Conservation (phyloP, 2,329 filamentous ascomycete genomes). For the Microdochium nivale region DNA sequence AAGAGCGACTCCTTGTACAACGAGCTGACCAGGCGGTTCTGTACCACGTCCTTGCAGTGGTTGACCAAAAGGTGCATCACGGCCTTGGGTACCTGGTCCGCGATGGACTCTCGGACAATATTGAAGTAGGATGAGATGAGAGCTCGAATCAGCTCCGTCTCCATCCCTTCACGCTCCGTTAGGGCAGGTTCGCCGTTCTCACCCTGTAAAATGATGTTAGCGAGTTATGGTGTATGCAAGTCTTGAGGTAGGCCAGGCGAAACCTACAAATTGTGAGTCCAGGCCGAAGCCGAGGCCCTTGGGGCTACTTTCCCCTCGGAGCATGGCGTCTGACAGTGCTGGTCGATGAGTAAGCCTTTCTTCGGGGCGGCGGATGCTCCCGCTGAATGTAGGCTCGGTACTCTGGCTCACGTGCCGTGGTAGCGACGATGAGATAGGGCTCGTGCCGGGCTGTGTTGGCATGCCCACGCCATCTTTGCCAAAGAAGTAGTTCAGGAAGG, state of each 20-base stretch:
- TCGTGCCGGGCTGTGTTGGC: constrained; percentile 10
- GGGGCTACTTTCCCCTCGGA: constrained; percentile 26
- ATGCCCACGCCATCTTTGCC: constrained; percentile 64
- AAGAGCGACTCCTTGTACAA: constrained; percentile 90
- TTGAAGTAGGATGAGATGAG: constrained; percentile 99
- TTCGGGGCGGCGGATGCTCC: constrained; percentile 69
- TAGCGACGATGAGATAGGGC: constrained; percentile 18
- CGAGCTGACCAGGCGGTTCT: constrained; percentile 92
- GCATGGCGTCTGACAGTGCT: constrained; percentile 19
- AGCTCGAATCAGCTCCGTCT: constrained; percentile 93
- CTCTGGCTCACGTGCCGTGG: constrained; percentile 68
- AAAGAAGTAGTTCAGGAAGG: constrained; percentile 98
- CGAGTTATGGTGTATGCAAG: constrained; percentile 3
- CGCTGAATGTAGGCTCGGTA: constrained; percentile 72
- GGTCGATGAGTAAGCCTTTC: constrained; percentile 46
- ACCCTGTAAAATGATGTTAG: constrained; percentile 28
- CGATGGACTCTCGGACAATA: constrained; percentile 97
- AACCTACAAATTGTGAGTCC: constrained; percentile 52
- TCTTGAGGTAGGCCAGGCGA: background rate
- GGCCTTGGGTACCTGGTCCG: constrained; percentile 96
- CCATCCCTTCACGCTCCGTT: constrained; percentile 91
- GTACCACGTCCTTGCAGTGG: constrained; percentile 94
- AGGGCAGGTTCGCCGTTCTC: constrained; percentile 71
- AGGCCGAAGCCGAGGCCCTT: constrained; percentile 27
- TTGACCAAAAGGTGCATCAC: constrained; percentile 99